phyloP scores from a whole-genome alignment of 2,329 filamentous ascomycete genomes.

The Drechslerella dactyloides region DNA sequence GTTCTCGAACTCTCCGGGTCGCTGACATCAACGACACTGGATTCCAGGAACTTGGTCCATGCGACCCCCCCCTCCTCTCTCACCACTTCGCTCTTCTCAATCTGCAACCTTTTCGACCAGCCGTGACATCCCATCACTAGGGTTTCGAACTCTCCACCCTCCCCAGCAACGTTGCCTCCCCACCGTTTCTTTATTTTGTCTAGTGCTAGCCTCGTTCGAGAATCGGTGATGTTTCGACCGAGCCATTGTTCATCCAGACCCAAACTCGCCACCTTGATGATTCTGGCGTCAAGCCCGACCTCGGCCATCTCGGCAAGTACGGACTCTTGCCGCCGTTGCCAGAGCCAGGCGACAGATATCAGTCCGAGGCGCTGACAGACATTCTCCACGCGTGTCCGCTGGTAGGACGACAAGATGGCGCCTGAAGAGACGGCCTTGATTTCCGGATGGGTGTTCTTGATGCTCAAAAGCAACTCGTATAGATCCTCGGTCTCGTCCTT shows the following conservation, averaged over 20 bases:
- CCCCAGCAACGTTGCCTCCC: slow-evolving; percentile 72
- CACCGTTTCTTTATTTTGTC: slow-evolving; percentile 60
- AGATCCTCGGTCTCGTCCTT: slow-evolving; percentile 89
- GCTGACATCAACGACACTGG: slow-evolving; percentile 56
- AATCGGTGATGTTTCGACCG: slow-evolving; percentile 77
- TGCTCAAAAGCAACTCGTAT: slow-evolving; percentile 71
- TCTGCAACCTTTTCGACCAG: slow-evolving; percentile 68
- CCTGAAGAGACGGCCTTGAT: slow-evolving; percentile 88
- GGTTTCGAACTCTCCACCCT: slow-evolving; percentile 96
- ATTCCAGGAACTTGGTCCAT: slow-evolving; percentile 66
- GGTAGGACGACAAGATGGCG: slow-evolving; percentile 92
- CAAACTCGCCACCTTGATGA: slow-evolving; percentile 93
- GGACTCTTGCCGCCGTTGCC: slow-evolving; percentile 67
- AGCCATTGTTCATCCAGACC: slow-evolving; percentile 81
- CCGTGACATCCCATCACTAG: slow-evolving; percentile 80
- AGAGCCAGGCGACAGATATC: slow-evolving; percentile 82
- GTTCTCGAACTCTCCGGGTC: slow-evolving; percentile 52
- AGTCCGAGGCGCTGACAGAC: slow-evolving; percentile 85
- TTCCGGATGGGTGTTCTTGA: slow-evolving; percentile 74
- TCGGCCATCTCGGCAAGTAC: slow-evolving; percentile 81
- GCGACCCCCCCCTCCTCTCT: slow-evolving; percentile 68
- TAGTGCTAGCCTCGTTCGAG: slow-evolving; percentile 61
- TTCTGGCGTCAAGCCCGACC: slow-evolving; percentile 80
- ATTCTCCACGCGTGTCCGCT: slow-evolving; percentile 92
- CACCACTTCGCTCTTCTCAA: slow-evolving; percentile 65